Evolutionary conservation across 1,284 basidiomycete species (phyloP).

Genomic region (Tylopilus sp.): DNA sequence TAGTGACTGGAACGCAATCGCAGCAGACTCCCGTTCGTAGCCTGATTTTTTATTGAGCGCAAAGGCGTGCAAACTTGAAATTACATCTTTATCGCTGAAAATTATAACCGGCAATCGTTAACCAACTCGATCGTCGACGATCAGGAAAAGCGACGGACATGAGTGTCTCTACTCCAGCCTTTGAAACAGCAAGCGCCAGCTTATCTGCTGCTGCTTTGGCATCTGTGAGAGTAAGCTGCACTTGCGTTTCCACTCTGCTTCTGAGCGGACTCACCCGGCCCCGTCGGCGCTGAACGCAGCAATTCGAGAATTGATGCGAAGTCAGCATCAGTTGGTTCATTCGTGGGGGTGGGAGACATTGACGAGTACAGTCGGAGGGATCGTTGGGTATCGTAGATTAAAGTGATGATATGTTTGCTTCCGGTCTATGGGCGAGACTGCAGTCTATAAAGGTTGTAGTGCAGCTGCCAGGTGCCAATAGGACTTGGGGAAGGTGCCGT

Average conservation of each 20-base stretch:
- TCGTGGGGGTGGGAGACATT: constrained; percentile 57
- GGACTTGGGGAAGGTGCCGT: background rate
- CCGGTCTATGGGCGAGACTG: constrained; percentile 20
- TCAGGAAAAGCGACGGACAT: constrained; percentile 42
- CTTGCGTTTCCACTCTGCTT: constrained; percentile 1
- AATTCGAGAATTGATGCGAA: constrained; percentile 57
- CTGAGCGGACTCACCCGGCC: constrained; percentile 49
- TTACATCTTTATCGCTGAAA: constrained; percentile 57
- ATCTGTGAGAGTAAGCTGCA: constrained; percentile 41
- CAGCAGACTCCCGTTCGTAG: constrained; percentile 88
- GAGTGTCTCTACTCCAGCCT: constrained; percentile 57
- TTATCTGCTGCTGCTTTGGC: constrained; percentile 76
- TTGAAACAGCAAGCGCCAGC: constrained; percentile 65
- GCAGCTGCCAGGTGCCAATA: background rate
- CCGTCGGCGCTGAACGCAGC: constrained; percentile 65
- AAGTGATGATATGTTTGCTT: constrained; percentile 14
- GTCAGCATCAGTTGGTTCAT: constrained; percentile 39
- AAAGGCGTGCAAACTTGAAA: constrained; percentile 65
- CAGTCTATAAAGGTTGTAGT: constrained; percentile 12
- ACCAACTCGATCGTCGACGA: constrained; percentile 5
- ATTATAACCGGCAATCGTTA: constrained; percentile 6
- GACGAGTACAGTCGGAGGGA: constrained; percentile 7
- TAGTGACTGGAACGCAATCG: constrained; percentile 79
- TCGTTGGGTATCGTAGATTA: constrained; percentile 24
- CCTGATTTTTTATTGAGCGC: constrained; percentile 87